Conservation (phyloP, 2,329 filamentous ascomycete species). For the Neofusicoccum laricinum region DNA sequence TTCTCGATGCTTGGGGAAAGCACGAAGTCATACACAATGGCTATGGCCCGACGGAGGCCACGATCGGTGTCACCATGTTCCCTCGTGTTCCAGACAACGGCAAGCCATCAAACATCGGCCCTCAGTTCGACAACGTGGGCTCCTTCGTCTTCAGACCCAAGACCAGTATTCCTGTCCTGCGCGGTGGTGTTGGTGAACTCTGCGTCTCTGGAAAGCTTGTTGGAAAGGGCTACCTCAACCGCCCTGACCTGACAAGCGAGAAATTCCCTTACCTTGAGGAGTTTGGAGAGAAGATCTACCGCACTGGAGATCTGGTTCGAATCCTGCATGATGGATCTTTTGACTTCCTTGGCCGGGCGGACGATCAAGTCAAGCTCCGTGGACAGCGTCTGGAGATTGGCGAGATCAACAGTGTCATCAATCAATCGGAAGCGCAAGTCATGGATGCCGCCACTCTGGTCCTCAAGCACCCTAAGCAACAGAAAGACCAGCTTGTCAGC, state of each 20-base stretch:
- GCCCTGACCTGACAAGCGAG: constrained; percentile 71
- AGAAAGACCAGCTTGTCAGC: constrained; percentile 79
- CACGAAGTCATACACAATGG: constrained; percentile 84
- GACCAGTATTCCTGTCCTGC: constrained; percentile 68
- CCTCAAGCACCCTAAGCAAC: constrained; percentile 64
- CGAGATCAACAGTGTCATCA: constrained; percentile 85
- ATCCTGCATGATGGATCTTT: constrained; percentile 78
- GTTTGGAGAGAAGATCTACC: constrained; percentile 60
- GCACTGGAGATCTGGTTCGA: constrained; percentile 85
- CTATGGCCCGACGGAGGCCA: constrained; percentile 86
- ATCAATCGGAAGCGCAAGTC: constrained; percentile 55
- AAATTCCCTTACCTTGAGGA: constrained; percentile 65
- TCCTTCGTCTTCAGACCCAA: constrained; percentile 72
- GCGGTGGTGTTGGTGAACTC: constrained; percentile 80
- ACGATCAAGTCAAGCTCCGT: constrained; percentile 89
- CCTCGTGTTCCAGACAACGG: constrained; percentile 75
- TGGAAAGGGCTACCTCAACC: constrained; percentile 83
- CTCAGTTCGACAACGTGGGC: constrained; percentile 83
- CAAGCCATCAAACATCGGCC: constrained; percentile 83
- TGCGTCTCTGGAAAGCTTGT: constrained; percentile 86
- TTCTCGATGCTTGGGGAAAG: constrained; percentile 80
- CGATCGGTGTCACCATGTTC: constrained; percentile 89
- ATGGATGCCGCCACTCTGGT: constrained; percentile 76
- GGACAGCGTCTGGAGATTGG: constrained; percentile 86
- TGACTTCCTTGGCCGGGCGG: constrained; percentile 81